These are phyloP conservation scores for Physcomitrellopsis africana DNA, from an alignment of 225 moss, liverwort and hornwort species.

Conservation along the genomic window DNA sequence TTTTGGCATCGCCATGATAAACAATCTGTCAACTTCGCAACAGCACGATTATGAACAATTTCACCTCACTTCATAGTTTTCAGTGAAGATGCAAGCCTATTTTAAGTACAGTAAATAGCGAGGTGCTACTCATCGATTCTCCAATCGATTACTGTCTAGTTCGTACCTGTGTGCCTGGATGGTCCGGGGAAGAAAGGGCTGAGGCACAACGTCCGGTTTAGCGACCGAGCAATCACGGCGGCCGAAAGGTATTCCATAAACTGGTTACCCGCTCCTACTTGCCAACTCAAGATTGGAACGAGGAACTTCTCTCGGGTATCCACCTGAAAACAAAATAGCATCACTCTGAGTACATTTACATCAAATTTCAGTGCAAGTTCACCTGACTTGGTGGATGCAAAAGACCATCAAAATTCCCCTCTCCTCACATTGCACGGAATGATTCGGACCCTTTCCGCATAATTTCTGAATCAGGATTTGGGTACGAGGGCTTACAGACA, in stretches of 20 bases:
- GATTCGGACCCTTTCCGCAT: neutral
- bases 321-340: constrained; percentile 26
- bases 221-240: constrained; percentile 50
- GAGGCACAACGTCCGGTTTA: constrained; percentile 60
- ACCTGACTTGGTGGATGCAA: neutral
- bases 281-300: constrained; percentile 48
- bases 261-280: constrained; percentile 62
- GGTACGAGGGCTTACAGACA: constrained; percentile 32
- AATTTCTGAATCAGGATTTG: neutral
- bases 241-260: constrained; percentile 60
- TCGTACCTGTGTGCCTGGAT: constrained; percentile 40
- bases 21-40: neutral
- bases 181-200: constrained; percentile 50
- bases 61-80: no score
- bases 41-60: neutral
- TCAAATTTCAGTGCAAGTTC: neutral
- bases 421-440: neutral
- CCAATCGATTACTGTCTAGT: no score
- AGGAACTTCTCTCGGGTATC: constrained; percentile 38
- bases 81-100: no score
- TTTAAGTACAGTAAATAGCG: no score
- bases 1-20: neutral
- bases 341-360: neutral
- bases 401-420: neutral
- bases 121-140: no score